Evolutionary conservation across 2,329 filamentous ascomycete genomes (phyloP).

Genomic region (Neonectria hederae): DNA sequence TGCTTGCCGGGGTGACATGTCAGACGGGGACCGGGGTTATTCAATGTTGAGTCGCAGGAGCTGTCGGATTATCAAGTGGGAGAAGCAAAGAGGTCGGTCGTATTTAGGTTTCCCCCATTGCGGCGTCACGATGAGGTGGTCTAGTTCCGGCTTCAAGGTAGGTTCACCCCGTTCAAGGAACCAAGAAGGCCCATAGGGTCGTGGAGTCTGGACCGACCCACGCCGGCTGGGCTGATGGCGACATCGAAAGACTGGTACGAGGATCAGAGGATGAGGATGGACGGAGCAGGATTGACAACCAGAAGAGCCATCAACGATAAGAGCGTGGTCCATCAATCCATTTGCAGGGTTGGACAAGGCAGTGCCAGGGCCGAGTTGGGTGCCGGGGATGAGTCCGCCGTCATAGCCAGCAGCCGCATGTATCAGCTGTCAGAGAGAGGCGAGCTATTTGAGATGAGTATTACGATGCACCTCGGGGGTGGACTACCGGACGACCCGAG

Average conservation of each 20-base stretch:
- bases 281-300: slow-evolving; percentile 10
- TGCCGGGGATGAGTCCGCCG: slow-evolving; percentile 20
- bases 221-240: slow-evolving; percentile 21
- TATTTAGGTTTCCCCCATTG: slow-evolving; percentile 20
- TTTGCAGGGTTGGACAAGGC: slow-evolving; percentile 6
- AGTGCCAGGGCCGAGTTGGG: slow-evolving; percentile 13
- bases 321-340: slow-evolving; percentile 1
- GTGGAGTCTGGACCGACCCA: slow-evolving; percentile 28
- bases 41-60: slow-evolving; percentile 17
- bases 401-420: slow-evolving; percentile 5
- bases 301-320: not conserved
- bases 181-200: slow-evolving; percentile 19
- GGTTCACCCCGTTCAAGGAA: slow-evolving; percentile 27
- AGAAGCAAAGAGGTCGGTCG: slow-evolving; percentile 25
- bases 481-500: not conserved
- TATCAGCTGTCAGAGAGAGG: slow-evolving; percentile 22
- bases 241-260: slow-evolving; percentile 22
- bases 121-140: slow-evolving; percentile 18
- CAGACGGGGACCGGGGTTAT: slow-evolving; percentile 20
- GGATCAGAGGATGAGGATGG: not conserved
- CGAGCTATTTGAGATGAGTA: slow-evolving; percentile 22
- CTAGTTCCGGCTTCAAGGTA: slow-evolving; percentile 29
- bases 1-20: slow-evolving; percentile 20
- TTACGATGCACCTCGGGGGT: slow-evolving; percentile 8
- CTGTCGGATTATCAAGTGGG: slow-evolving; percentile 23